phyloP scores from a whole-genome alignment of 441 rosid species.

The Gossypium schwendimanii region DNA sequence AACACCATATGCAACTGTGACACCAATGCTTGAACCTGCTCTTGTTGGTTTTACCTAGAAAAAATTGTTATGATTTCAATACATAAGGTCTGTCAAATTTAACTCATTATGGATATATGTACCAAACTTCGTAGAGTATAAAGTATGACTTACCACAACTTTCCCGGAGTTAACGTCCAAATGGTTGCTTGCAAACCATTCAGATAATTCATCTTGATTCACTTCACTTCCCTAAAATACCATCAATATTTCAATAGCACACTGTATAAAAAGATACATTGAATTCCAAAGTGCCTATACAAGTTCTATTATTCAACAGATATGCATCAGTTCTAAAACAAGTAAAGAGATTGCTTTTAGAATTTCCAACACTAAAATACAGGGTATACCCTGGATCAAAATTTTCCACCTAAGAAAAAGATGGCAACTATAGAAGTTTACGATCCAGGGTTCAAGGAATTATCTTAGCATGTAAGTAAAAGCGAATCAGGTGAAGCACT shows the following conservation, averaged over 20 bases:
- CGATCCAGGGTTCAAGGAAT: neutral
- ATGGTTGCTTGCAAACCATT: constrained; percentile 68
- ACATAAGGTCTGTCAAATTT: constrained; percentile 7
- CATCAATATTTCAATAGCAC: constrained; percentile 6
- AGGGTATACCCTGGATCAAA: neutral
- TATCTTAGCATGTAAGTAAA: neutral
- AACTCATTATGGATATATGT: constrained; percentile 6
- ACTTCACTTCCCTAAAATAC: constrained; percentile 44
- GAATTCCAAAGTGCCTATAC: neutral
- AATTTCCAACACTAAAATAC: neutral
- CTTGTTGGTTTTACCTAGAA: constrained; percentile 82
- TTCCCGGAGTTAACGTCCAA: constrained; percentile 66
- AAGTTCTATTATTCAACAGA: neutral
- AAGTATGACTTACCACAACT: constrained; percentile 66
- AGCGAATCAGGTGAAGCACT: neutral
- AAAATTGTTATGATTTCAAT: constrained; percentile 13
- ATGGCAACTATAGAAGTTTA: neutral
- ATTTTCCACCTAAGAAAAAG: neutral
- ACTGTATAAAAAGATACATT: neutral
- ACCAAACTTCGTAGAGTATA: constrained; percentile 11
- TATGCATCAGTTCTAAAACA: neutral
- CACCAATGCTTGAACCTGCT: constrained; percentile 97
- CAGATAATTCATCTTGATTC: constrained; percentile 42
- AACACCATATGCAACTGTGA: constrained; percentile 83
- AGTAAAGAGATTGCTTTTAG: constrained; percentile 1